These are phyloP conservation scores for Heimioporus punctisporus DNA, from an alignment of 1,284 basidiomycete genomes.

Conservation along the genomic window DNA sequence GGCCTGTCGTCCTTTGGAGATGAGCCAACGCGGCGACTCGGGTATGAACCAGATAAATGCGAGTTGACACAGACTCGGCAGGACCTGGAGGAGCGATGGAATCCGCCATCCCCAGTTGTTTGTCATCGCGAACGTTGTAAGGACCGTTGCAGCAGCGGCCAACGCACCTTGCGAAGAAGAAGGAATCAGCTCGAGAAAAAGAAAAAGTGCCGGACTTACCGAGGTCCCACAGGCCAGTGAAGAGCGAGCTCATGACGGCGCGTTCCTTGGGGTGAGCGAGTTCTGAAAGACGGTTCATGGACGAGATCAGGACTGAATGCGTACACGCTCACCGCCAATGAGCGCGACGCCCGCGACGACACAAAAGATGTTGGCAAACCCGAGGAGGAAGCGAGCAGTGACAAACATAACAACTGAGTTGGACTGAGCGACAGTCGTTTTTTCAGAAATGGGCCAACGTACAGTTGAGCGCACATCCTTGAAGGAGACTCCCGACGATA, in stretches of 20 bases:
- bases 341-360: conserved; percentile 15
- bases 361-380: conserved; percentile 9
- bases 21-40: conserved; percentile 64
- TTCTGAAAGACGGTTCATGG: conserved; percentile 5
- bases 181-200: not conserved
- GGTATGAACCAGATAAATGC: conserved; percentile 50
- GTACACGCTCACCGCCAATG: conserved; percentile 14
- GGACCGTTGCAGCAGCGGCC: conserved; percentile 35
- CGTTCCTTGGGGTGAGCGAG: conserved; percentile 26
- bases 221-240: conserved; percentile 5
- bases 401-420: conserved; percentile 18
- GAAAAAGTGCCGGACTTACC: conserved; percentile 2
- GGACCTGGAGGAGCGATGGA: conserved; percentile 56
- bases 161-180: conserved; percentile 12
- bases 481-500: too few species aligned
- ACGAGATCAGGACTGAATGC: too few species aligned
- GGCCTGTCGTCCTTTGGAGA: conserved; percentile 49
- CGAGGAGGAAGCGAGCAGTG: conserved; percentile 19
- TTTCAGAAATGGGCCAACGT: too few species aligned
- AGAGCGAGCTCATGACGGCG: conserved; percentile 12
- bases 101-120: conserved; percentile 59
- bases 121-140: conserved; percentile 49
- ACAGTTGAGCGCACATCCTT: too few species aligned
- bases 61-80: conserved; percentile 50
- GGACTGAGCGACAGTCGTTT: too few species aligned